Conservation (phyloP, 768 basidiomycete genomes). For the Kwoniella heveanensis region DNA sequence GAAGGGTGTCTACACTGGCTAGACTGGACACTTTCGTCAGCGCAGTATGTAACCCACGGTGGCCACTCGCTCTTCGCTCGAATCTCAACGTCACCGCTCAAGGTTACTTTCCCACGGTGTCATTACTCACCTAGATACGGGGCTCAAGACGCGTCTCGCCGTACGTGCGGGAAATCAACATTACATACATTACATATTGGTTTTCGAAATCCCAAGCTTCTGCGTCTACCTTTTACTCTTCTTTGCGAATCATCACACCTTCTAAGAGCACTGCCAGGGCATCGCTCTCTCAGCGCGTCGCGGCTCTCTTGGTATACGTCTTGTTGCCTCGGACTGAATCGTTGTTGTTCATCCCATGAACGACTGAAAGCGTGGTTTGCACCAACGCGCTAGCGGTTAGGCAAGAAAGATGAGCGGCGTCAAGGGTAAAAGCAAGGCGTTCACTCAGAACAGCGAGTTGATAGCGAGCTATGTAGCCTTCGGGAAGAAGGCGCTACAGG, state of each 20-base stretch:
- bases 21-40: slow-evolving; percentile 27
- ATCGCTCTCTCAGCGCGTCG: no score
- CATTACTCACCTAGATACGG: no score
- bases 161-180: background rate
- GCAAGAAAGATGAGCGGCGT: slow-evolving; percentile 7
- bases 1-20: no score
- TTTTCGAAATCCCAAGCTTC: no score
- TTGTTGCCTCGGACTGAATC: no score
- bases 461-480: slow-evolving; percentile 2
- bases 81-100: background rate
- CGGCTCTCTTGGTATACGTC: no score
- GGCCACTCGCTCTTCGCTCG: background rate
- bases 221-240: background rate
- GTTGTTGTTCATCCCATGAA: no score
- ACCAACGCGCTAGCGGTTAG: no score
- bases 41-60: background rate
- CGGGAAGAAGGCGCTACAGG: slow-evolving; percentile 6
- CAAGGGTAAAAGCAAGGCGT: background rate
- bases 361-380: no score
- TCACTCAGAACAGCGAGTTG: background rate
- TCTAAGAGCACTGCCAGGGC: no score
- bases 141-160: slow-evolving; percentile 19
- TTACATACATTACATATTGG: no score
- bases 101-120: slow-evolving; percentile 18
- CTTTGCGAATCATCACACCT: no score